Conservation (phyloP, 2,329 filamentous ascomycete genomes). For the Cucurbitaria berberidis region DNA sequence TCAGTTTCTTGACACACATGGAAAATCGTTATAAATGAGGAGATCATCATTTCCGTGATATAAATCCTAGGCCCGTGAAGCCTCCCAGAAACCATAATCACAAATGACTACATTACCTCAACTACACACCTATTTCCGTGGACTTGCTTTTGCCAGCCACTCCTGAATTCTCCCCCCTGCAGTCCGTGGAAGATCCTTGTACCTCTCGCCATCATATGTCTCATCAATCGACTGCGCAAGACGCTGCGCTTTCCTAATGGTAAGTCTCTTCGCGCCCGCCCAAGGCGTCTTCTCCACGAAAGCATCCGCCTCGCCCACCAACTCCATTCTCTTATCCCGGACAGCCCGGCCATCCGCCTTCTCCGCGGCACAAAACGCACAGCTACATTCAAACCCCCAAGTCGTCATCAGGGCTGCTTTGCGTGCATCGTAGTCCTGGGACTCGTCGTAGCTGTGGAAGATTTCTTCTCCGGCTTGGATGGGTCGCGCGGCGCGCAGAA, state of each 20-base stretch:
- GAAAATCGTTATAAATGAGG: too few species aligned
- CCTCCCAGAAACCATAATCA: too few species aligned
- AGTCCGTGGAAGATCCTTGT: constrained; percentile 22
- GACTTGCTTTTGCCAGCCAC: constrained; percentile 30
- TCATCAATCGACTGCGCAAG: constrained; percentile 27
- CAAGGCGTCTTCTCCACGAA: constrained; percentile 34
- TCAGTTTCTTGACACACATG: too few species aligned
- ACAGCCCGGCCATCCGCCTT: constrained; percentile 26
- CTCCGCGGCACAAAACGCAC: constrained; percentile 49
- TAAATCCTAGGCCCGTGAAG: too few species aligned
- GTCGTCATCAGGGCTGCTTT: constrained; percentile 40
- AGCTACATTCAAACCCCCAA: constrained; percentile 54
- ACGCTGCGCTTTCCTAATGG: constrained; percentile 30
- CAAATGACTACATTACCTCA: too few species aligned
- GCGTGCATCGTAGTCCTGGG: constrained; percentile 40
- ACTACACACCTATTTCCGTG: constrained; percentile 1
- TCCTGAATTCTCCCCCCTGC: constrained; percentile 20
- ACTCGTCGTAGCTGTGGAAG: constrained; percentile 35
- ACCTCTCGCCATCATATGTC: constrained; percentile 32
- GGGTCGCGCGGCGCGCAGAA: constrained; percentile 51
- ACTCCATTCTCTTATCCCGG: constrained; percentile 30
- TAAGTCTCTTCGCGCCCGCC: constrained; percentile 35
- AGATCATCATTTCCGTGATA: too few species aligned
- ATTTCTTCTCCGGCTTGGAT: constrained; percentile 32
- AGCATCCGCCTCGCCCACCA: constrained; percentile 31